phyloP scores from a whole-genome alignment of 1,284 basidiomycete species.

The Meira miltonrushii region DNA sequence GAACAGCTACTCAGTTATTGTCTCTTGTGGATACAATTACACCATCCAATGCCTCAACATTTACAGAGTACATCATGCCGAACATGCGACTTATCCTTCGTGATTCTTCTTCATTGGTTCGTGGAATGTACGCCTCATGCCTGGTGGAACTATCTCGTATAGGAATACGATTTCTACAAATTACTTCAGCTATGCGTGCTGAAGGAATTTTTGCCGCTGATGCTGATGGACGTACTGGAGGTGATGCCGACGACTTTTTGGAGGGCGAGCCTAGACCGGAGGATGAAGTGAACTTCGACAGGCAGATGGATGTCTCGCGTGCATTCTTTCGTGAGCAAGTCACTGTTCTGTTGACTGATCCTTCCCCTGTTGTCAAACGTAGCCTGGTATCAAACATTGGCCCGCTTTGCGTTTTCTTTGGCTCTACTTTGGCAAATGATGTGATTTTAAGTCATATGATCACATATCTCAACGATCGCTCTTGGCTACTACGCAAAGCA shows the following conservation, averaged over 20 bases:
- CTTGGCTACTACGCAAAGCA: slow-evolving; percentile 77
- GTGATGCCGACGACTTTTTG: slow-evolving; percentile 59
- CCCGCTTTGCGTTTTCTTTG: slow-evolving; percentile 85
- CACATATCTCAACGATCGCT: slow-evolving; percentile 92
- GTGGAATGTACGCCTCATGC: slow-evolving; percentile 80
- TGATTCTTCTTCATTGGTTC: slow-evolving; percentile 80
- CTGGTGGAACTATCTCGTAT: slow-evolving; percentile 78
- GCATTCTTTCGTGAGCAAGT: slow-evolving; percentile 80
- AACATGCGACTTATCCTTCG: slow-evolving; percentile 74
- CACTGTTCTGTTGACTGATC: slow-evolving; percentile 63
- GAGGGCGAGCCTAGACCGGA: slow-evolving; percentile 17
- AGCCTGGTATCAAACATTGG: slow-evolving; percentile 69
- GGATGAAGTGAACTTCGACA: slow-evolving; percentile 34
- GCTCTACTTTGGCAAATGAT: slow-evolving; percentile 85
- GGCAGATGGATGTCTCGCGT: slow-evolving; percentile 71
- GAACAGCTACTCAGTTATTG: slow-evolving; percentile 78
- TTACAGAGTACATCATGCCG: slow-evolving; percentile 91
- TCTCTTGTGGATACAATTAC: slow-evolving; percentile 78
- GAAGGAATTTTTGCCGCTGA: slow-evolving; percentile 69
- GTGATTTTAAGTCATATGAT: slow-evolving; percentile 95
- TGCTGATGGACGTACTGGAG: slow-evolving; percentile 65
- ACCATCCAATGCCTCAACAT: slow-evolving; percentile 75
- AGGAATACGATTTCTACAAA: slow-evolving; percentile 77
- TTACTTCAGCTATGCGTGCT: slow-evolving; percentile 81
- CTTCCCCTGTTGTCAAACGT: slow-evolving; percentile 58